Evolutionary conservation across 331 rosid species (phyloP), one percentile per base, ranked within the genome.

Genomic region (Quercus phellos): DNA sequence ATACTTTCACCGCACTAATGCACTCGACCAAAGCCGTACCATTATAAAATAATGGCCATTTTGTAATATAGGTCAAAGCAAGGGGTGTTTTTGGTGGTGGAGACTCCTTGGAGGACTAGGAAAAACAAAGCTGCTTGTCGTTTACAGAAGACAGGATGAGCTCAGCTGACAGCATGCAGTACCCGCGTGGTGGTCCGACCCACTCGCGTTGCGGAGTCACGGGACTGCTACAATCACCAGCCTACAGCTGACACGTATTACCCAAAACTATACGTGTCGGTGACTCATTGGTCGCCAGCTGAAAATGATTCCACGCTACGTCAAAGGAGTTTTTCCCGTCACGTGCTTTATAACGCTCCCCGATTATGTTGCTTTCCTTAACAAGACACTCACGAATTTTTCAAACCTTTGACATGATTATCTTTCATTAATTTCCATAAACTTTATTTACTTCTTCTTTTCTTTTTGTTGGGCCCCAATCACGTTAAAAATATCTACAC

Each of bases 281-380:
- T 0, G 58, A 55, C 0, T n/a, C 4, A 85, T 10, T 77, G 82
- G 80, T 50, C 34, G 0, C 55, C 73, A 51, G 64, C 32, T 14
- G 9, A 58, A 50, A 58, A 51, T 35, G 75, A 71, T 29, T 81
- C 79, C 77, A 81, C 83, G 84, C 85, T 55, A 81, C 89, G 84
- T 66, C 81, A 85, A 85, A 73, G 1, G 32, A 13, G 53, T 30
- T n/a, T 60, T 42, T 73, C 5, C 29, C 60, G 29, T 79, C 78
- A 75, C 83, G 70, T 84, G 90, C 55, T 64, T 59, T 71, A 17
- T 38, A 35, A 46, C 76, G 71, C 81, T 72, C 77, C 5, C 75
- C 14, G 34, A 32, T 5, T 42, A 53, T 69, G 74, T 0, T 64
- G 22, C 11, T 24, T 14, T 12, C 46, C 18, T 22, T 55, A n/a